These are phyloP conservation scores for Cephaloascus albidus DNA, from an alignment of 805 yeast genomes.

Conservation along the genomic window DNA sequence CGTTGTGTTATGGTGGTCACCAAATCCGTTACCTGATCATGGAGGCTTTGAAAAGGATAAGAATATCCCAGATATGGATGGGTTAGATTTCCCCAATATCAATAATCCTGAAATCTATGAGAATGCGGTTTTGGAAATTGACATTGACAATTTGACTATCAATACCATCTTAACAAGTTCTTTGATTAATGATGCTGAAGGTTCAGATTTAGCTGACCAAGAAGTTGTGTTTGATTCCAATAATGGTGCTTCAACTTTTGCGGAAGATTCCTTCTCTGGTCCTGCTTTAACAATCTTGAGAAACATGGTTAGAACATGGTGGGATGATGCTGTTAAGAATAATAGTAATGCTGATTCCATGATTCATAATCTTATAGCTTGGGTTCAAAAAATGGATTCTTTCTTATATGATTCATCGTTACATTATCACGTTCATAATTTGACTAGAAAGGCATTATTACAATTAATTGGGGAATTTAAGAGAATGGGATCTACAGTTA, in stretches of 20 bases:
- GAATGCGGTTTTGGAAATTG: slow-evolving; percentile 70
- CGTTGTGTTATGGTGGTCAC: slow-evolving; percentile 91
- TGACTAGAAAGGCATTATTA: slow-evolving; percentile 72
- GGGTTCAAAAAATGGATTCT: slow-evolving; percentile 79
- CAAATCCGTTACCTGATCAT: slow-evolving; percentile 67
- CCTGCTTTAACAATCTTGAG: slow-evolving; percentile 67
- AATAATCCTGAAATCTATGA: slow-evolving; percentile 75
- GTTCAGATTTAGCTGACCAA: slow-evolving; percentile 61
- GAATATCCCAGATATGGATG: slow-evolving; percentile 33
- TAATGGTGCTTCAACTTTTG: slow-evolving; percentile 42
- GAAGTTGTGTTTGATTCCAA: slow-evolving; percentile 20
- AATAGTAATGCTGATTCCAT: slow-evolving; percentile 71
- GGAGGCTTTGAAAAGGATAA: slow-evolving; percentile 73
- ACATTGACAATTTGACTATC: slow-evolving; percentile 69
- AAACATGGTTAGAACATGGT: slow-evolving; percentile 76
- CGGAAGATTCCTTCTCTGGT: slow-evolving; percentile 76
- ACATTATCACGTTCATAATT: slow-evolving; percentile 79
- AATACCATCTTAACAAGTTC: slow-evolving; percentile 84
- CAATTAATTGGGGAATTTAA: slow-evolving; percentile 77
- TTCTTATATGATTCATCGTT: slow-evolving; percentile 67
- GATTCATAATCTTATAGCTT: slow-evolving; percentile 70
- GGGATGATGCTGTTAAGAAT: slow-evolving; percentile 77
- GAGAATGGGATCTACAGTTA: slow-evolving; percentile 67
- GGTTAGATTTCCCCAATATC: slow-evolving; percentile 57
- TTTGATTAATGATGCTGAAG: slow-evolving; percentile 79